phyloP scores from a whole-genome alignment of 495 filamentous ascomycete genomes.

The Pyrenula massariospora region DNA sequence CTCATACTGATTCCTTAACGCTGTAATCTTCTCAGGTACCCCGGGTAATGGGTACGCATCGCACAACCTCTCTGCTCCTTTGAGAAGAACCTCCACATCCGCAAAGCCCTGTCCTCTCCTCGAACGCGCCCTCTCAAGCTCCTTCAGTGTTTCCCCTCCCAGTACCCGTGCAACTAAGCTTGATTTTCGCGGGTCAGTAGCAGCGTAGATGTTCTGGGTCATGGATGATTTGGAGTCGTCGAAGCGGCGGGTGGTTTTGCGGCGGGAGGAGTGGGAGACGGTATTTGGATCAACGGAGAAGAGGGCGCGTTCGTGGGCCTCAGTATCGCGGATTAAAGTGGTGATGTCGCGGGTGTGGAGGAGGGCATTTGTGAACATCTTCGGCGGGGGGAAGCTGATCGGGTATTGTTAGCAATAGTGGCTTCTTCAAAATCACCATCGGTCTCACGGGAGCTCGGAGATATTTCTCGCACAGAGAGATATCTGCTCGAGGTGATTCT shows the following conservation, averaged over 20 bases:
- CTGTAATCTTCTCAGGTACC: constrained; percentile 65
- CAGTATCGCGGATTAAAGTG: constrained; percentile 86
- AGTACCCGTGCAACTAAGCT: constrained; percentile 85
- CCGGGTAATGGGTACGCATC: constrained; percentile 77
- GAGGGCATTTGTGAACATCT: constrained; percentile 90
- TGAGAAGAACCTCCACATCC: constrained; percentile 75
- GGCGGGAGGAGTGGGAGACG: constrained; percentile 20
- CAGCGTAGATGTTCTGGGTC: constrained; percentile 36
- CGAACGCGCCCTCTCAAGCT: constrained; percentile 47
- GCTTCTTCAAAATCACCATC: too few relatives aligned
- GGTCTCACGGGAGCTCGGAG: constrained; percentile 63
- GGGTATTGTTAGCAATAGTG: background rate
- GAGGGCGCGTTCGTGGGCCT: constrained; percentile 86
- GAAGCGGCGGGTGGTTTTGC: constrained; percentile 32
- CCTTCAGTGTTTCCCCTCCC: constrained; percentile 75
- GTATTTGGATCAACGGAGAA: constrained; percentile 73
- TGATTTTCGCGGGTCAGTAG: constrained; percentile 52
- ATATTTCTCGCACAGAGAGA: constrained; percentile 71
- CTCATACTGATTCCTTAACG: constrained; percentile 57
- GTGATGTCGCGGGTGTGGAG: constrained; percentile 85
- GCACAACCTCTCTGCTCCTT: constrained; percentile 84
- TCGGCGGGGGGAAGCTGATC: constrained; percentile 63
- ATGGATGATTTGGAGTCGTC: constrained; percentile 31
- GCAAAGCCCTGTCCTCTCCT: constrained; percentile 23
- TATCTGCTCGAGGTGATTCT: constrained; percentile 86